Evolutionary conservation across 305 asterid species (phyloP), one percentile per base, ranked within the genome.

Genomic region (Fraxinus platypoda): DNA sequence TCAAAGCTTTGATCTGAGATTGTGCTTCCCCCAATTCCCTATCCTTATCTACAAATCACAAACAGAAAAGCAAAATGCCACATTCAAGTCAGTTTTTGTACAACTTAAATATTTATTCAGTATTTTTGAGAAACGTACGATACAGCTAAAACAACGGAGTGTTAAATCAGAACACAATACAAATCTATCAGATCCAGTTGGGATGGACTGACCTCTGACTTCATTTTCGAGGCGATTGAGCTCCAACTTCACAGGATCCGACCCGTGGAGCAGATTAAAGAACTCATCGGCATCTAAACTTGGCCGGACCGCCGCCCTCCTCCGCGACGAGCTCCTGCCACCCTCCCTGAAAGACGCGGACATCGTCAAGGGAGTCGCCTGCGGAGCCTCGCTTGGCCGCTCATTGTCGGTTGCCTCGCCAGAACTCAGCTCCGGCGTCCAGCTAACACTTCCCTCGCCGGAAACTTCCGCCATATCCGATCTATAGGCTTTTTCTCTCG

Each of bases 201-300:
- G n/a, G 79, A 84, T 68, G 81, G 85, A 89, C 94, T 71, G 59
- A 95, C 99, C 98, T 93, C 97, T 92, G 89, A 94, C 93, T 88
- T 93, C 99, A 72, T 95, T 95, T 92, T 95, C 99, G 80, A 95
- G 95, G 74, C 99, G 95, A 91, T 94, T 95, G 84, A 95, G 99
- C 92, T 95, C 99, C 86, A 95, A 12, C 93, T 89, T 94, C 88
- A 95, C 98, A 92, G 99, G 99, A 95, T 95, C 99, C 93, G 98
- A 95, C 25, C 99, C 99, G 84, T 95, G 99, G 78, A 95, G 97
- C 84, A 94, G 85, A 89, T 92, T 95, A 30, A 95, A 83, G 80
- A 95, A 92, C 88, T 95, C 99, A 71, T 95, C 99, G 9, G 99
- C 95, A 83, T 95, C 99, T 23, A 94, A 85, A 80, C 98, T 94